phyloP scores from a whole-genome alignment of 495 filamentous ascomycete genomes.

The Neurospora tetraspora region DNA sequence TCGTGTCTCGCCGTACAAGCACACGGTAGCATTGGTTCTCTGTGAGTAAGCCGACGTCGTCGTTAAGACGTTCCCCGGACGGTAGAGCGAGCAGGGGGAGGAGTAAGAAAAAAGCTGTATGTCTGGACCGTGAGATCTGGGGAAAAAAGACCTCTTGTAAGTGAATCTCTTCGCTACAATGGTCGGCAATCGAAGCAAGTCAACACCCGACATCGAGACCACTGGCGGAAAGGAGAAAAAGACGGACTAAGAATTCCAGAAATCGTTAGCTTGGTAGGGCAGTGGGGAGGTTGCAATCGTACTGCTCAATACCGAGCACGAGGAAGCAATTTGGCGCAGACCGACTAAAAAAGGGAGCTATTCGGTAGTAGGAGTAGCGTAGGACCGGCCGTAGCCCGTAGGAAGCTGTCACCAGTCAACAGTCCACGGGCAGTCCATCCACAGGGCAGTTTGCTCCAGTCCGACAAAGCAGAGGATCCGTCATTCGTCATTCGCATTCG shows the following conservation, averaged over 20 bases:
- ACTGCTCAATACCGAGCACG: too few species aligned
- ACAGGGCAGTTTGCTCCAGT: neutral
- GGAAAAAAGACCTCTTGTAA: neutral
- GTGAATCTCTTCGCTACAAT: neutral
- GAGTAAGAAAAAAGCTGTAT: neutral
- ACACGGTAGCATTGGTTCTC: neutral
- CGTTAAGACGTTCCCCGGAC: neutral
- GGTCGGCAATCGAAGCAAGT: neutral
- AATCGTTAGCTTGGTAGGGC: neutral
- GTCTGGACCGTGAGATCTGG: neutral
- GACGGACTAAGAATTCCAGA: neutral
- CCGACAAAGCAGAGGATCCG: neutral
- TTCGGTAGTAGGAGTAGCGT: neutral
- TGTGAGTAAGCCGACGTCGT: neutral
- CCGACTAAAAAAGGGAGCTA: neutral
- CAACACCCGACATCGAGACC: neutral
- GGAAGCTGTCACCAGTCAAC: neutral
- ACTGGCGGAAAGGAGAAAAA: neutral
- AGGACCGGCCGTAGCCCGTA: neutral
- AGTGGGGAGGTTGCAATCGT: neutral
- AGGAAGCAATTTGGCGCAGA: neutral
- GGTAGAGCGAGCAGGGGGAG: neutral
- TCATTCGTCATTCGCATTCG: neutral
- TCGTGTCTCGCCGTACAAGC: conserved; percentile 15
- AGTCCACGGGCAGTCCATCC: neutral